Percentiles rank a stretch among this genome's conserved stretches.
phyloP scores from a whole-genome alignment of 2,329 filamentous ascomycete species.

The Lasiodiplodia sp. region DNA sequence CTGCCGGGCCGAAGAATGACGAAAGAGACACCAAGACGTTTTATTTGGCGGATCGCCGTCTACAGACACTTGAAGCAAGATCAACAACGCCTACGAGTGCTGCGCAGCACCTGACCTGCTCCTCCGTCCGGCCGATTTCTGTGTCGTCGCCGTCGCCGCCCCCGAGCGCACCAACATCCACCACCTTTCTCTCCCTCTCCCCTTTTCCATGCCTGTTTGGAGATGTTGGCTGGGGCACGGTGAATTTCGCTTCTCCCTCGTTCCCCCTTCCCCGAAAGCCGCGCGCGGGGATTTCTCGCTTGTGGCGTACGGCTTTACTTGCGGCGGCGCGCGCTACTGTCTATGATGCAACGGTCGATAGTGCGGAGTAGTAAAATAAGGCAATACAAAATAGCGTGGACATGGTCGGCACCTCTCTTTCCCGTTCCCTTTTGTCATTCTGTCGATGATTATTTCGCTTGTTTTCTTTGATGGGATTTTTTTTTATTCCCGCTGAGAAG shows the following conservation, averaged over 20 bases:
- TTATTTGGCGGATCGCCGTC: neutral
- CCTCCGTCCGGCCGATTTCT: neutral
- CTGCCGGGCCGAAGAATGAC: neutral
- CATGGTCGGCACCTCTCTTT: neutral
- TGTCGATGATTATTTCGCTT: neutral
- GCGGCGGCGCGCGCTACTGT: too few relatives aligned
- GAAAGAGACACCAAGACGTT: neutral
- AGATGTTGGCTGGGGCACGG: neutral
- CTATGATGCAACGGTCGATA: too few relatives aligned
- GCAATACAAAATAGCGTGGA: neutral
- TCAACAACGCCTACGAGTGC: neutral
- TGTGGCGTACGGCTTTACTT: too few relatives aligned
- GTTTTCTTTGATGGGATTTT: neutral
- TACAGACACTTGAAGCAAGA: neutral
- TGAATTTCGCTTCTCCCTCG: neutral
- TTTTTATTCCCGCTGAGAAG: too few relatives aligned
- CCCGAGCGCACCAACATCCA: neutral
- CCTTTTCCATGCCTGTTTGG: neutral
- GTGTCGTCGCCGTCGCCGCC: neutral
- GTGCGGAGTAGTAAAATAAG: neutral
- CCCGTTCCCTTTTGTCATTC: neutral
- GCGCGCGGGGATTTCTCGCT: too few relatives aligned
- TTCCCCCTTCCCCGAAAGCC: too few relatives aligned
- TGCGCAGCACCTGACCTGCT: neutral
- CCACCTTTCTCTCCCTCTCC: neutral